Evolutionary conservation across 1,284 basidiomycete genomes (phyloP).

Genomic region (Cystobasidiaceae sp.): DNA sequence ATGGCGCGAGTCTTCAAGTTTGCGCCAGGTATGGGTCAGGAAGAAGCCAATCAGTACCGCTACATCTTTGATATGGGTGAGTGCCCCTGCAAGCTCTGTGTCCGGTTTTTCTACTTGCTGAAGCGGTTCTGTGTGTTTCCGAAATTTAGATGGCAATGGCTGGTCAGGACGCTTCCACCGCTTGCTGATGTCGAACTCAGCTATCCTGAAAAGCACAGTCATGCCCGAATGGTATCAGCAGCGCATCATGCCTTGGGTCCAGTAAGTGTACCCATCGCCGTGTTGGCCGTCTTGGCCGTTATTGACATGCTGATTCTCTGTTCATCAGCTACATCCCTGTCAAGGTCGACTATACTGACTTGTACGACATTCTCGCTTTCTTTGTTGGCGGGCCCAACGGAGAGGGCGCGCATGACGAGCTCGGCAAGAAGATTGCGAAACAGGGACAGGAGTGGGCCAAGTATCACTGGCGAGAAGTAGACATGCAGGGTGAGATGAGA

Average conservation of each 20-base stretch:
- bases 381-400: constrained; percentile 49
- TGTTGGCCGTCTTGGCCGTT: no score
- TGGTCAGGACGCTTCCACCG: constrained; percentile 48
- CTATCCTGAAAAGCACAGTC: constrained; percentile 49
- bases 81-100: no score
- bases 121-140: no score
- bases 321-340: constrained; percentile 42
- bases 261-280: no score
- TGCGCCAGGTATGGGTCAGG: constrained; percentile 37
- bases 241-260: constrained; percentile 40
- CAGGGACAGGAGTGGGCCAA: constrained; percentile 49
- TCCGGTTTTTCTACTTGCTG: no score
- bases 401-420: constrained; percentile 49
- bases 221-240: constrained; percentile 48
- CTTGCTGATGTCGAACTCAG: constrained; percentile 54
- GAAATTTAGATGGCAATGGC: constrained; percentile 48
- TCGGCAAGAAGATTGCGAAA: constrained; percentile 50
- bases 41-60: constrained; percentile 46
- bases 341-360: constrained; percentile 51
- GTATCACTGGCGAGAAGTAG: constrained; percentile 47
- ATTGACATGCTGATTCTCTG: no score
- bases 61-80: constrained; percentile 49
- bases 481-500: constrained; percentile 49
- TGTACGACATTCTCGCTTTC: constrained; percentile 52
- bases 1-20: constrained; percentile 34